Conservation (phyloP, 129 eudicot genomes). For the Solidago caesia region DNA sequence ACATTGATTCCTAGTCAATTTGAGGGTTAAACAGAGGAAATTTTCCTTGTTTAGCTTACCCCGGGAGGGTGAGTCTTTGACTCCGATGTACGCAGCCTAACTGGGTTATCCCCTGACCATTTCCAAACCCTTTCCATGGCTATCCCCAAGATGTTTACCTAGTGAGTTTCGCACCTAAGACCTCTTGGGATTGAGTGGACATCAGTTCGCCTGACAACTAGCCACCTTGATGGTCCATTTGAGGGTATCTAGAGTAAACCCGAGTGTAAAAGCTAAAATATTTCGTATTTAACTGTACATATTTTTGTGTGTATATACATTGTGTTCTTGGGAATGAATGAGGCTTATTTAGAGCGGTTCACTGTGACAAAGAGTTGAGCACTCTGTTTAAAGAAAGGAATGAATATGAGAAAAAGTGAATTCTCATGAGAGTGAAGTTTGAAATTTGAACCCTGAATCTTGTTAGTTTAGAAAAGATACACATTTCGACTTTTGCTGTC, state of each 20-base stretch:
- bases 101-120: too few species aligned
- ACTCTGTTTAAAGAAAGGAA: not conserved
- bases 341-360: not conserved
- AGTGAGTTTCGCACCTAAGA: too few species aligned
- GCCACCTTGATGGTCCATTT: not conserved
- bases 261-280: not conserved
- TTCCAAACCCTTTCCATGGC: too few species aligned
- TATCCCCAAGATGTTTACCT: too few species aligned
- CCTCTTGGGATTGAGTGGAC: too few species aligned
- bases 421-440: not conserved
- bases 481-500: not conserved
- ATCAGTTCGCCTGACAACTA: too few species aligned
- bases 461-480: slow-evolving; percentile 9
- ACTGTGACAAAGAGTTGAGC: not conserved
- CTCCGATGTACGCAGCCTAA: too few species aligned
- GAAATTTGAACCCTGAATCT: not conserved
- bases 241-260: not conserved
- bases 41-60: too few species aligned
- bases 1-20: not conserved
- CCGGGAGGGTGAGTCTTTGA: too few species aligned
- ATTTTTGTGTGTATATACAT: not conserved
- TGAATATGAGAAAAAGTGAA: not conserved
- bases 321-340: not conserved
- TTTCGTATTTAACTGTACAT: not conserved
- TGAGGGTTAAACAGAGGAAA: too few species aligned